Percentiles rank a stretch among this genome's conserved stretches.
phyloP scores from a whole-genome alignment of 2,329 filamentous ascomycete species.

The Trichoderma guizhouense region DNA sequence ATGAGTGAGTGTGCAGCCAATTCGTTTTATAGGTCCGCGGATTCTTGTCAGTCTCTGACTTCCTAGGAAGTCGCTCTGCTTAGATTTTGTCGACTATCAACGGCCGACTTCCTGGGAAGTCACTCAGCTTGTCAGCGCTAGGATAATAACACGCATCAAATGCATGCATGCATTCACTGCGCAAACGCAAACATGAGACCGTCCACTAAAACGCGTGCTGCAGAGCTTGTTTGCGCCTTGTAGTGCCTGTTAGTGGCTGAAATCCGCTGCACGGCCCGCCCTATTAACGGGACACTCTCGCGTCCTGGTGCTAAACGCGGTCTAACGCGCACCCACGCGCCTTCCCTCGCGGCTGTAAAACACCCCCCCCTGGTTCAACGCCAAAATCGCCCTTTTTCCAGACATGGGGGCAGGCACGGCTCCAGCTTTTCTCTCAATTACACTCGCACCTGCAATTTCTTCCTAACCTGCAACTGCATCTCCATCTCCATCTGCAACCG shows the following conservation, averaged over 20 bases:
- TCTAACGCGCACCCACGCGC: conserved; percentile 21
- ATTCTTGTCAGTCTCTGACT: too few relatives aligned
- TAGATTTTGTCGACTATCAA: too few relatives aligned
- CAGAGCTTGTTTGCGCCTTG: neutral
- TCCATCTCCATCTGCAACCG: neutral
- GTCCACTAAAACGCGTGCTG: neutral
- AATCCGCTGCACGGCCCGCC: neutral
- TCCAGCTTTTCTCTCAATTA: conserved; percentile 16
- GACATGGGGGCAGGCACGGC: neutral
- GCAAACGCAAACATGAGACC: neutral
- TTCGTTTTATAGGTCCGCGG: too few relatives aligned
- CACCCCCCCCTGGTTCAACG: conserved; percentile 14
- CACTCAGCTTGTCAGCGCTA: neutral
- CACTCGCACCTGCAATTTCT: neutral
- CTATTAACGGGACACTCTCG: neutral
- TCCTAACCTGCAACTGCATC: conserved; percentile 6
- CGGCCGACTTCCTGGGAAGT: neutral
- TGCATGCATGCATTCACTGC: neutral
- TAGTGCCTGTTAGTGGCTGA: neutral
- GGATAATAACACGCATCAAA: neutral
- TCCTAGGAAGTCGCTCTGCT: neutral
- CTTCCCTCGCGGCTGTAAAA: neutral
- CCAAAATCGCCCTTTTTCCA: conserved; percentile 12
- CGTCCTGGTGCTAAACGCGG: conserved; percentile 8
- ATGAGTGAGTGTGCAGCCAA: too few relatives aligned